Evolutionary conservation across 805 yeast genomes (phyloP), one percentile per base, ranked within the genome.

Genomic region (Candida railenensis): DNA sequence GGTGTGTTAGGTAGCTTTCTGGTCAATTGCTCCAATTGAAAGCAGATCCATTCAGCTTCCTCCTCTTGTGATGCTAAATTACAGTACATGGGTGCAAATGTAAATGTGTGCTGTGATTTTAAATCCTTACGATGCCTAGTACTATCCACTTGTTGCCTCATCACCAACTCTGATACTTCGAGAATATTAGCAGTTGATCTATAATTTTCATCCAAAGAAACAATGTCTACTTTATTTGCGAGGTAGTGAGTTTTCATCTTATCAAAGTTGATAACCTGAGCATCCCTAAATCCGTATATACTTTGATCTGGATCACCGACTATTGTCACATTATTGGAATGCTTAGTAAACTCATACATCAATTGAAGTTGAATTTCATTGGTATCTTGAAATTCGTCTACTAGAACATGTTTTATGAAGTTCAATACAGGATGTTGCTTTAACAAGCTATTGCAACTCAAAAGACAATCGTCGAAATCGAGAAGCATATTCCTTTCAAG

Each of bases 241-340:
- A 5, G n/a, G 19, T 79, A 76, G 48, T 69, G 58, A 0, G 53
- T 45, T 36, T 66, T 62, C 87, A 89, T 81, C 12, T 69, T 68
- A 36, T 66, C 66, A 55, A 91, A 88, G 55, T 87, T 90, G 15
- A 71, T 67, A 1, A 85, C 73, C 32, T 82, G 81, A 0, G 97
- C 97, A 56, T 85, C 82, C 49, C 98, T 71, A 55, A 92, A 92
- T 0, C 85, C 89, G 62, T 94, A 92, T 19, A 92, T 92, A 58
- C 96, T 85, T 64, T 92, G 99, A 63, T 94, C 97, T 0, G 97
- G 96, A 59, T 92, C 99, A 1, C 99, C 99, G 2, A 92, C 97
- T 1, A 90, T 83, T 0, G 97, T 88, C 7, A 92, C 76, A 48
- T 83, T 83, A 49, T 81, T 61, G 34, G 76, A 69, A 47, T 62